Evolutionary conservation across 2,329 filamentous ascomycete genomes (phyloP), one percentile per base, ranked within the genome.

Genomic region (Metarhizium sp.): DNA sequence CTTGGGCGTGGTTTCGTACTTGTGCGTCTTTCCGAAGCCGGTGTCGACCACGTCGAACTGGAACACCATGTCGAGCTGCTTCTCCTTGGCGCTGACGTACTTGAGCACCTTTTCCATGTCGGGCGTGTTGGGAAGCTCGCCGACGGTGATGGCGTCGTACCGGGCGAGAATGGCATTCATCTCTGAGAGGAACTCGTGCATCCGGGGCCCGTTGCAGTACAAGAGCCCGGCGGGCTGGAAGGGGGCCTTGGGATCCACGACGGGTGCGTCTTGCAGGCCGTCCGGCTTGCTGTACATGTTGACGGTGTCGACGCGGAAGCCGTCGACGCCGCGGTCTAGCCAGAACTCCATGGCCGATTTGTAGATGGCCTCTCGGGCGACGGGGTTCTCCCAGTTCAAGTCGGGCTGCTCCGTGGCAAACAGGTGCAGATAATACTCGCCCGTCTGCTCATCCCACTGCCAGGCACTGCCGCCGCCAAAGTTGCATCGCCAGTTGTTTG

Each of bases 341-440:
- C 90, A 94, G 67, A 92, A 94, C 34, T 80, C 78, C 80, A 92
- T 87, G 5, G 86, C 78, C 16, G 80, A 78, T 38, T 85, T 77
- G 66, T 90, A 87, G 6, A 92, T 83, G 2, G 87, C 88, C 49
- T 80, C 72, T 16, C 88, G 79, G 0, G 87, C 81, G 10, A 79
- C 81, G 0, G 77, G 75, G 56, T 86, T 87, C 64, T 92, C 87
- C 88, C 88, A 94, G 70, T 94, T 94, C n/a, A 94, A 76, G 62
- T 94, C 90, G 0, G 90, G 89, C 66, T 92, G 89, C 60, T 88
- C 82, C 5, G 79, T 79, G 6, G 85, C 83, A 67, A 90, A 95
- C 11, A 94, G 76, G 58, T 87, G 84, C 0, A 92, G 79, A 63
- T 90, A 92, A 67, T 90, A 92, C 69, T 92, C 86, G 50, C 78